Evolutionary conservation across 108 stramenopile genomes (phyloP), one percentile per base, ranked within the genome.

Genomic region (Cyclotella cryptica): DNA sequence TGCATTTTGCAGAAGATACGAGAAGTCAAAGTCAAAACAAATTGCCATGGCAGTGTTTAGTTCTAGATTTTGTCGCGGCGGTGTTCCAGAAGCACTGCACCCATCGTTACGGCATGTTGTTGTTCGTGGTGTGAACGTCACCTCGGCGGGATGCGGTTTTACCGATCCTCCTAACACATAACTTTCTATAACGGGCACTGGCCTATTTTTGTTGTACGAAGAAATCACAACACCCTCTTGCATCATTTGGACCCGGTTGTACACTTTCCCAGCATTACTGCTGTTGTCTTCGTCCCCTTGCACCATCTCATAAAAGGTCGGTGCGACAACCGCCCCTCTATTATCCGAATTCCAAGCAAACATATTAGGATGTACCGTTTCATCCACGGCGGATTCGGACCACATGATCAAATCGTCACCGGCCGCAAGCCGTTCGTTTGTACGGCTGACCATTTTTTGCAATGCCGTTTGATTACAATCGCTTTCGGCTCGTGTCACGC

Each of bases 1-100:
- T 2, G 65, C 65, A 13, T 66, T 41, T 46, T 17, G 15, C 14
- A 66, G 21, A 21, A 66, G 65, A 29, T 66, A 11, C 3, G 43
- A 28, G 45, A 45, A 66, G 46, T 66, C 65, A 66, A 66, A 66
- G 65, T 66, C 43, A 28, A 45, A 66, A 43, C 43, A 66, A 17
- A 66, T 66, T 24, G 65, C 42, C 65, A 66, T 66, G 21, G 65
- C 12, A 61, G 30, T 61, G 29, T 61, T 61, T 61, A 61, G 15
- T 39, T n/a, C 13, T 2, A 39, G 30, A 5, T 39, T 12, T 61
- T 61, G 60, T 15, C 60, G 58, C 17, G 58, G 58, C 11, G 58
- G 58, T 59, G 7, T 29, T 29, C 58, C 58, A 7, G 58, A 59
- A 15, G 58, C 58, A 59, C 7, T 59, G 58, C 58, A 59, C 27